phyloP scores from a whole-genome alignment of 176 grass and related monocot species.

The Raddia guianensis region DNA sequence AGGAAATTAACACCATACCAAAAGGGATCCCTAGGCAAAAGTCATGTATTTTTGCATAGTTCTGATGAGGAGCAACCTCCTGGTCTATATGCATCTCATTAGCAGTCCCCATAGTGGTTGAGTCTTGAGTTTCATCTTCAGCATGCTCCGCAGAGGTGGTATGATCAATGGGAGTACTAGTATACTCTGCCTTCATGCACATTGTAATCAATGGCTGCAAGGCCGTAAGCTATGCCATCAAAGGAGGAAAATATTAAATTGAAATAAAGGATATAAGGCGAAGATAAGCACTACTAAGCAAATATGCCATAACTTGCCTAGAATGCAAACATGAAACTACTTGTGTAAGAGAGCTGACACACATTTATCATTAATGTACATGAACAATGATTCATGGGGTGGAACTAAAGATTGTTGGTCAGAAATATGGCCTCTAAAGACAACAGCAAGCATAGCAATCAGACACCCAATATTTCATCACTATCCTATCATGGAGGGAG shows the following conservation, averaged over 20 bases:
- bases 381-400: slow-evolving; percentile 10
- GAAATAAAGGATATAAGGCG: background rate
- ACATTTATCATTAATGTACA: slow-evolving; percentile 8
- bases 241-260: slow-evolving; percentile 20
- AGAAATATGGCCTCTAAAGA: background rate
- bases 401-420: background rate
- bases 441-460: background rate
- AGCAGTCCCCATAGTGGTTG: slow-evolving; percentile 35
- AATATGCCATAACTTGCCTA: background rate
- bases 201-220: slow-evolving; percentile 52
- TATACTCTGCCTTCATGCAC: slow-evolving; percentile 58
- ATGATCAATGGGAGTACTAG: slow-evolving; percentile 45
- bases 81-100: slow-evolving; percentile 38
- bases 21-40: slow-evolving; percentile 97
- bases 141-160: slow-evolving; percentile 41
- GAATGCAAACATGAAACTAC: background rate
- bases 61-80: slow-evolving; percentile 50
- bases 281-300: background rate
- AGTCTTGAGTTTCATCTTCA: slow-evolving; percentile 46
- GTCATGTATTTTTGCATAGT: slow-evolving; percentile 85
- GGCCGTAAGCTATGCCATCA: slow-evolving; percentile 16
- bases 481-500: background rate
- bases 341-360: background rate
- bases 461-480: background rate
- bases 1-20: slow-evolving; percentile 53